phyloP scores from a whole-genome alignment of 306 rosid species.

The Prunus persica region Prunus_persica_NCBIv2 NC_034010.1:23921001-23921500 shows the following conservation, averaged over 20 bases:
- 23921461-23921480: conserved; percentile 21
- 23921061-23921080: too few relatives aligned
- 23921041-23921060: too few relatives aligned
- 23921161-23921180: neutral
- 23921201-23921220: neutral
- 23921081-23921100: too few relatives aligned
- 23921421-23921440: conserved; percentile 79
- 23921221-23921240: neutral
- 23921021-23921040: too few relatives aligned
- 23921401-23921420: conserved; percentile 76
- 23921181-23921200: neutral
- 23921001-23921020: too few relatives aligned
- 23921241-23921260: neutral
- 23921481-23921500: conserved; percentile 8
- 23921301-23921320: neutral
- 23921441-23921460: conserved; percentile 72
- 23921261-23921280: neutral
- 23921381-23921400: conserved; percentile 37
- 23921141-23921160: too few relatives aligned
- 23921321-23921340: conserved; percentile 20
- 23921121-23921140: too few relatives aligned
- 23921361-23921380: conserved; percentile 37
- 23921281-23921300: neutral
- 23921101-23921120: too few relatives aligned
- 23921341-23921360: conserved; percentile 37